Base-by-base conservation (phyloP, 1,284 basidiomycete species). In the Mycosarcoma maydis region DNA sequence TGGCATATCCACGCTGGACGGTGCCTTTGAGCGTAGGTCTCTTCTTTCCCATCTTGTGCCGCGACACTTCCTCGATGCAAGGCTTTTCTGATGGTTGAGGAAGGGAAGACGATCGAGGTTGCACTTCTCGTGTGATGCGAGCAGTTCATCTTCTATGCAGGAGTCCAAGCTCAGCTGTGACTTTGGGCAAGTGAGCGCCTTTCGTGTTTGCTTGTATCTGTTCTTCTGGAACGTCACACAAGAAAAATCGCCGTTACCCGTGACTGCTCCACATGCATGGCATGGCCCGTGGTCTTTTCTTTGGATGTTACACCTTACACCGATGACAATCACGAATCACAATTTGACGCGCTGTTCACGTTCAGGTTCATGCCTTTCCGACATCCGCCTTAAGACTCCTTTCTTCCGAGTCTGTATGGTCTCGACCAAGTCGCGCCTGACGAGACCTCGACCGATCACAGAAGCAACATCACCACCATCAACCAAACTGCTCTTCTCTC, bases 1-100 rank as follows among this genome's bases (percentile, higher is more conserved):
- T 81, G 10, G 80, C 80, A 61, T 80, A 81, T 19, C 80, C 80
- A 22, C 80, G 76, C 45, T 75, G 70, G 44, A 71, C 64, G 36
- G 44, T 72, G 42, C 69, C 45, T 40, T 80, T 80, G 38, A 80
- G 70, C 53, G 73, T 64, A 14, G 75, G 71, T 58, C 75, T 78
- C 59, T 80, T 80, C 49, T 78, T 80, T 39, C 66, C 66, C 66
- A 69, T 69, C 34, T 17, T 48, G 42, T 37, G 32, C 26, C 5
- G 11, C 11, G 14, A 17, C 3, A 22, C n/a, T 37, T 8, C 3
- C 19, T 20, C 20, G 8, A 9, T 9, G 10, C 17, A 33, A 23
- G 33, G 17, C 17, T 20, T 40, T 10, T 6, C 7, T 10, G 23
- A n/a, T 32, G 22, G 27, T 39, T 17, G 38, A 17, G 16, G 44